These are phyloP conservation scores for Mycena floridula DNA, from an alignment of 768 basidiomycete species.

Conservation along the genomic window DNA sequence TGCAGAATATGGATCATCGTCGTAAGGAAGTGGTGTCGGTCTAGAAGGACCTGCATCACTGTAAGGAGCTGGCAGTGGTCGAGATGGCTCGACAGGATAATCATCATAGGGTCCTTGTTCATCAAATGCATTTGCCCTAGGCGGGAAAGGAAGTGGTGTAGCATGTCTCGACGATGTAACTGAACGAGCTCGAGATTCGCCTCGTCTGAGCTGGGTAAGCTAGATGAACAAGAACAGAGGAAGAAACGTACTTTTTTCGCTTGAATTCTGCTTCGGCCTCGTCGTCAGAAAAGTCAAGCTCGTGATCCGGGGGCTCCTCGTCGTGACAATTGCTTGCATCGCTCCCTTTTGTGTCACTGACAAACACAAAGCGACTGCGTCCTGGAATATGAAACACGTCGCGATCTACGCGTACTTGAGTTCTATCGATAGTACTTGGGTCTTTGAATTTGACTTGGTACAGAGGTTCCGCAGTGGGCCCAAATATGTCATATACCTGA, in stretches of 20 bases:
- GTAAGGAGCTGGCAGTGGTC: slow-evolving; percentile 69
- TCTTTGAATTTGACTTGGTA: slow-evolving; percentile 84
- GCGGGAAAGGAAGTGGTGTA: slow-evolving; percentile 50
- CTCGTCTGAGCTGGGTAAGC: slow-evolving; percentile 34
- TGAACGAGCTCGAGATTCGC: slow-evolving; percentile 43
- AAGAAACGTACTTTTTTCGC: slow-evolving; percentile 57
- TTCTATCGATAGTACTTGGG: slow-evolving; percentile 52
- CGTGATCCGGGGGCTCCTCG: slow-evolving; percentile 87
- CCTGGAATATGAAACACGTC: slow-evolving; percentile 80
- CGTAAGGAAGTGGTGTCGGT: slow-evolving; percentile 67
- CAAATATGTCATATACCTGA: slow-evolving; percentile 93
- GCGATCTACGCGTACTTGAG: slow-evolving; percentile 47
- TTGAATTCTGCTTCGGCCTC: slow-evolving; percentile 80
- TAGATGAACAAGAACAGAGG: slow-evolving; percentile 16
- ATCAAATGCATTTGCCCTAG: slow-evolving; percentile 58
- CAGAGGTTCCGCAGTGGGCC: slow-evolving; percentile 83
- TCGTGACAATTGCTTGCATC: slow-evolving; percentile 95
- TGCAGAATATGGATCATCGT: slow-evolving; percentile 76
- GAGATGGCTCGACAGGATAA: slow-evolving; percentile 47
- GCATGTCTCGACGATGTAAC: slow-evolving; percentile 46
- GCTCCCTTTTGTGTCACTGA: slow-evolving; percentile 73
- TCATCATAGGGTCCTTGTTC: slow-evolving; percentile 67
- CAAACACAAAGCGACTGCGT: slow-evolving; percentile 80
- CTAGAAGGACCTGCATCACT: slow-evolving; percentile 54
- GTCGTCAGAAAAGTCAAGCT: slow-evolving; percentile 93